Percentiles rank a stretch among this genome's conserved stretches.
phyloP scores from a whole-genome alignment of 352 stramenopile species.

The Phytophthora pisi region DNA sequence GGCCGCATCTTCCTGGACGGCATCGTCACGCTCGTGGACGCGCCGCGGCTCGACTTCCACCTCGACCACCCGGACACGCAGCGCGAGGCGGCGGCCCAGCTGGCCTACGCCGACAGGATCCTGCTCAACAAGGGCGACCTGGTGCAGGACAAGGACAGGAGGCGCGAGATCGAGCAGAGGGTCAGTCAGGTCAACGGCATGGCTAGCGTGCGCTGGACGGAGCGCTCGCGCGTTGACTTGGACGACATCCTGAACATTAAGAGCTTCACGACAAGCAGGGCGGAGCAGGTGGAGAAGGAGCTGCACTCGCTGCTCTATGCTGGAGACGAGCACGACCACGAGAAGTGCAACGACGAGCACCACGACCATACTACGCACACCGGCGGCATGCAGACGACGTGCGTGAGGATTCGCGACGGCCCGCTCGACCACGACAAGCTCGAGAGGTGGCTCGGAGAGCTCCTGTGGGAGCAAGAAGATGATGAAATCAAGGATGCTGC shows the following conservation, averaged over 20 bases:
- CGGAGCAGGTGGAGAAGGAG: conserved; percentile 62
- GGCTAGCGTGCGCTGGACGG: conserved; percentile 68
- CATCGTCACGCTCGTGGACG: conserved; percentile 98
- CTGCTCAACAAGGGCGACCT: conserved; percentile 99
- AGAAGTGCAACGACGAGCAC: conserved; percentile 23
- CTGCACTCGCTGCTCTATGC: conserved; percentile 28
- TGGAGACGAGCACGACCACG: conserved; percentile 19
- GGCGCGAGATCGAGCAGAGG: conserved; percentile 44
- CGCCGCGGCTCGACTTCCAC: conserved; percentile 90
- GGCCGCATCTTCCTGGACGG: conserved; percentile 91
- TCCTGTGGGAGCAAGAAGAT: conserved; percentile 70
- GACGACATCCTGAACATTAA: conserved; percentile 81
- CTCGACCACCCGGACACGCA: conserved; percentile 59
- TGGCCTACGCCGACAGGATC: conserved; percentile 98
- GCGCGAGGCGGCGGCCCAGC: conserved; percentile 93
- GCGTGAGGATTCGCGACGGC: conserved; percentile 50
- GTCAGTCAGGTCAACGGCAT: conserved; percentile 72
- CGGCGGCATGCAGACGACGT: conserved; percentile 75
- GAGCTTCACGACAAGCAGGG: conserved; percentile 74
- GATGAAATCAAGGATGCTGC: conserved; percentile 12
- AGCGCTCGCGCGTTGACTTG: conserved; percentile 61
- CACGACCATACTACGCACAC: conserved; percentile 44
- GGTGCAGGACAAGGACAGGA: conserved; percentile 62
- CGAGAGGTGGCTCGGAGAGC: conserved; percentile 70
- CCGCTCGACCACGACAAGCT: conserved; percentile 57